These are phyloP conservation scores for Colletotrichum echinochloae DNA, from an alignment of 2,329 filamentous ascomycete genomes.

Conservation along the genomic window DNA sequence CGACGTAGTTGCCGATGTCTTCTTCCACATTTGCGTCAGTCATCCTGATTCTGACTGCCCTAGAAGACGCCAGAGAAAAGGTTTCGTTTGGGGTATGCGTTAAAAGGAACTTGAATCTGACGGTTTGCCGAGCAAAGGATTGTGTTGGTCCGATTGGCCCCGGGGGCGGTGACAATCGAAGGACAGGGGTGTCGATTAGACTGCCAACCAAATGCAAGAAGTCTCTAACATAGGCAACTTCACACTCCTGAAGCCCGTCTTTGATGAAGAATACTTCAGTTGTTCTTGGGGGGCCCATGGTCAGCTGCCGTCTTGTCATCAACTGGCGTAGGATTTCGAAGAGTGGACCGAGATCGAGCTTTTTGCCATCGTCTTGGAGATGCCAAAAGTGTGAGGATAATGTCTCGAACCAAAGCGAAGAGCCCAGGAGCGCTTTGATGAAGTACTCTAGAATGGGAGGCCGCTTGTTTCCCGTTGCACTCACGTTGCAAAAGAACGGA, in stretches of 20 bases:
- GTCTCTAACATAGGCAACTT: constrained; percentile 17
- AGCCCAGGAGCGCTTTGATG: constrained; percentile 40
- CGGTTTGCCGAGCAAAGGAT: background rate
- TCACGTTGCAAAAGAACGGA: constrained; percentile 42
- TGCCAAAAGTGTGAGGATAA: constrained; percentile 34
- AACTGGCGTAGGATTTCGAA: constrained; percentile 42
- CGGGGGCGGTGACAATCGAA: background rate
- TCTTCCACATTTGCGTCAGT: constrained; percentile 33
- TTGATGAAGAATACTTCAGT: constrained; percentile 42
- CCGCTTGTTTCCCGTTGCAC: constrained; percentile 18
- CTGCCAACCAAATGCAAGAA: constrained; percentile 26
- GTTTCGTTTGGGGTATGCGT: constrained; percentile 23
- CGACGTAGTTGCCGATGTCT: constrained; percentile 30
- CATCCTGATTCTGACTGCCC: constrained; percentile 17
- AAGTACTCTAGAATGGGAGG: constrained; percentile 44
- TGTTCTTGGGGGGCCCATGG: background rate
- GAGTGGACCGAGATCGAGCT: constrained; percentile 26
- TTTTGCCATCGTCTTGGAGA: constrained; percentile 15
- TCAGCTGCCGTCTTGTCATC: constrained; percentile 13
- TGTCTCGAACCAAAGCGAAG: constrained; percentile 38
- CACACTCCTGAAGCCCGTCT: constrained; percentile 44
- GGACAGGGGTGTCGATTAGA: constrained; percentile 8
- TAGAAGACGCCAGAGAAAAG: constrained; percentile 4
- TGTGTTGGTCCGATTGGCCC: background rate
- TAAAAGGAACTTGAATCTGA: constrained; percentile 38